A percentile compares a stretch with the other conserved stretches of the same genome.
Conservation (phyloP, 768 basidiomycete species). For the Clavaria fumosa region DNA sequence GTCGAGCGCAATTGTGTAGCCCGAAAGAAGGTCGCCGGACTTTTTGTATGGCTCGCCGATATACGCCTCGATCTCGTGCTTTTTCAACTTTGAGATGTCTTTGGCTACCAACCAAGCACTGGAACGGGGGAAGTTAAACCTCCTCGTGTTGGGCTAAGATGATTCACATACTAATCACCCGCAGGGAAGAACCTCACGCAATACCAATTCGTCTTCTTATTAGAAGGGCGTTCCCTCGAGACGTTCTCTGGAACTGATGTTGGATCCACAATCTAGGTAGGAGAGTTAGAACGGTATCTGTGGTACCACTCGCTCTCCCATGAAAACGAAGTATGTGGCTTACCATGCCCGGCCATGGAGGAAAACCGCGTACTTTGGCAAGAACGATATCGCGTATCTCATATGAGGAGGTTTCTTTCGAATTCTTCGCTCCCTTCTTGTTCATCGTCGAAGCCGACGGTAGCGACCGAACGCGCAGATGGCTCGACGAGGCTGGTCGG, state of each 20-base stretch:
- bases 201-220: conserved; percentile 59
- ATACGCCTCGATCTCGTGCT: conserved; percentile 72
- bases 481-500: background rate
- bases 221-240: conserved; percentile 49
- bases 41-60: conserved; percentile 66
- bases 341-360: conserved; percentile 92
- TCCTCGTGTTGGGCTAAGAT: conserved; percentile 6
- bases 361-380: conserved; percentile 86
- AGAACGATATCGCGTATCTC: conserved; percentile 73
- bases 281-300: background rate
- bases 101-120: conserved; percentile 78
- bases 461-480: background rate
- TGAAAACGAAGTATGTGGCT: conserved; percentile 22
- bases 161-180: conserved; percentile 72
- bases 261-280: conserved; percentile 66
- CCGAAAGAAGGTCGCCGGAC: conserved; percentile 57
- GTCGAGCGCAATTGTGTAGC: conserved; percentile 57
- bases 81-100: conserved; percentile 67
- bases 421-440: conserved; percentile 37
- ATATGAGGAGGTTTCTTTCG: conserved; percentile 35
- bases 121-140: conserved; percentile 6
- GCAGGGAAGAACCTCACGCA: conserved; percentile 78
- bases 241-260: conserved; percentile 47
- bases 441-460: conserved; percentile 20
- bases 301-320: conserved; percentile 5